These are phyloP conservation scores for Eremothecium cymbalariae DNA, from an alignment of 1,139 yeast genomes.

Conservation along the genomic window DNA sequence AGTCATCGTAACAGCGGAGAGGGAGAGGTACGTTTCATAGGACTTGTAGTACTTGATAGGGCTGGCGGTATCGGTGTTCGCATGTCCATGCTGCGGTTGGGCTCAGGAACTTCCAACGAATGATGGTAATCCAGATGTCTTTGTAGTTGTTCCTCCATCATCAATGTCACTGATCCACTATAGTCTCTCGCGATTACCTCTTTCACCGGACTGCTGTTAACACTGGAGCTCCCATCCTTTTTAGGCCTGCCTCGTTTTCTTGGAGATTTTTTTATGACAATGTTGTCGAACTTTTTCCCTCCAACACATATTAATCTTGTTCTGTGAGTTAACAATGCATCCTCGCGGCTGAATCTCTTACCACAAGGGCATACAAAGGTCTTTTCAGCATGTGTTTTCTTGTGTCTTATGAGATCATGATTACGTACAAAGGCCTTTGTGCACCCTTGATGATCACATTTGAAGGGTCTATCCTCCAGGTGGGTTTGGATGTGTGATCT, in stretches of 20 bases:
- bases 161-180: slow-evolving; percentile 19
- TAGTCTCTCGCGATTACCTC: slow-evolving; percentile 21
- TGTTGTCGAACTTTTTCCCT: slow-evolving; percentile 41
- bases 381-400: slow-evolving; percentile 75
- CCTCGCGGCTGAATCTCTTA: slow-evolving; percentile 80
- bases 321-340: slow-evolving; percentile 78
- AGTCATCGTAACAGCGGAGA: too few species aligned
- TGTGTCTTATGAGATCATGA: slow-evolving; percentile 88
- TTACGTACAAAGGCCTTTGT: slow-evolving; percentile 68
- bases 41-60: too few species aligned
- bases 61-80: too few species aligned
- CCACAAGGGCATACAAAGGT: slow-evolving; percentile 83
- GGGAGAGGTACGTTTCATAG: too few species aligned
- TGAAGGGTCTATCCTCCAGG: slow-evolving; percentile 82
- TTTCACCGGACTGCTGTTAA: slow-evolving; percentile 26
- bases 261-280: slow-evolving; percentile 30
- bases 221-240: slow-evolving; percentile 36
- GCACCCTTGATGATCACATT: slow-evolving; percentile 58
- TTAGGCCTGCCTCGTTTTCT: slow-evolving; percentile 13
- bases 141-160: slow-evolving; percentile 23
- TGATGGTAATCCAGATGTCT: slow-evolving; percentile 4
- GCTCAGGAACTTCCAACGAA: not conserved
- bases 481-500: slow-evolving; percentile 97
- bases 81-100: not conserved
- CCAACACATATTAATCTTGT: slow-evolving; percentile 72